Base-by-base conservation (phyloP, 306 rosid species). In the Cicer judaicum region DNA sequence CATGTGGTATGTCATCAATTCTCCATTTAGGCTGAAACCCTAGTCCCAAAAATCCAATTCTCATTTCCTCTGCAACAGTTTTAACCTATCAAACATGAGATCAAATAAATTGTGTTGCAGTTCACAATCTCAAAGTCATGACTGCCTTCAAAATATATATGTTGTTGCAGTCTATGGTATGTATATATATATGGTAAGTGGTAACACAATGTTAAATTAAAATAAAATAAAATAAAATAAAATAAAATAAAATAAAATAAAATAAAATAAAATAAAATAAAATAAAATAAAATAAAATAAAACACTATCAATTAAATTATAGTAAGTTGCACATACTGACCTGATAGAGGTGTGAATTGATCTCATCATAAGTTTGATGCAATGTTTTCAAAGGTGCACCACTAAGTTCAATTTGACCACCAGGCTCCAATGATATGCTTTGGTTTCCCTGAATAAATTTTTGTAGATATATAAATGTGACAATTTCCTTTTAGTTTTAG, bases 31-130 rank as follows among this genome's bases (percentile, higher is more conserved):
- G 96, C 67, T 90, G 94, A 79, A 88, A 90, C 74, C 98, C 94
- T 14, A 92, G 81, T 77, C 96, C 96, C 56, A 92, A 75, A 86
- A 90, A 90, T 65, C 94, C 98, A 44, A 90, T 88, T 83, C 94
- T 89, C 98, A 90, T 92, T 86, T 92, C 96, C 89, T 92, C 92
- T 14, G 91, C 84, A 61, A 90, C 90, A 65, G 98, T 90, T 83
- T 92, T 92, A 39, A 86, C 94, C 98, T 92, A 73, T 16, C 13
- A 70, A 73, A 63, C 54, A 65, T 39, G 6, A 68, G 34, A 76
- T 46, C 64, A 55, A 14, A 46, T 13, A 56, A 56, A 48, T 70
- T 48, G 7, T 53, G 43, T 34, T 78, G 41, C 16, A 40, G 12
- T 40, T 78, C 64, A 60, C n/a, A 21, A 15, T 41, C 48, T 70